A percentile compares a stretch with the other conserved stretches of the same genome.
These are phyloP conservation scores for Nicotiana noctiflora DNA, from an alignment of 257 asterid species.

Conservation along the genomic window DNA sequence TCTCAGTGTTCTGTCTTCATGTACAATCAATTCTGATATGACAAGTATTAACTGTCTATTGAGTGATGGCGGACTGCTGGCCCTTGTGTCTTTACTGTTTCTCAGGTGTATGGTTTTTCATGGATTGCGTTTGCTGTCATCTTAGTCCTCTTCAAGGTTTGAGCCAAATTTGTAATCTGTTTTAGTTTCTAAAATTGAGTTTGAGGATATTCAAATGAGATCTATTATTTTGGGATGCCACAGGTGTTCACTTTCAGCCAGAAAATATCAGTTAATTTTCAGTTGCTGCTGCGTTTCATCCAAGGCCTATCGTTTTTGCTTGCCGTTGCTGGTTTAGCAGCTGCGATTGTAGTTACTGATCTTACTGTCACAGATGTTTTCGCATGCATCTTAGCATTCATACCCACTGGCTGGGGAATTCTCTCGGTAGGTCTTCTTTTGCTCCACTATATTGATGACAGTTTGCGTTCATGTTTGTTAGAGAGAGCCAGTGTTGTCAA, in stretches of 20 bases:
- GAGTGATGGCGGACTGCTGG: background rate
- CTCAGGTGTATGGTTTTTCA: slow-evolving; percentile 80
- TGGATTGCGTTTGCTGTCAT: slow-evolving; percentile 85
- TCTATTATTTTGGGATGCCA: slow-evolving; percentile 14
- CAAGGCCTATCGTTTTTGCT: slow-evolving; percentile 80
- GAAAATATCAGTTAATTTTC: slow-evolving; percentile 94
- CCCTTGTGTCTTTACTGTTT: background rate
- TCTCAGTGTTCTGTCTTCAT: background rate
- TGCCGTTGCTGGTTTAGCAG: slow-evolving; percentile 72
- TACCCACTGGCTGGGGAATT: slow-evolving; percentile 98
- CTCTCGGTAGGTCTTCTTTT: slow-evolving; percentile 60
- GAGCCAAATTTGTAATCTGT: slow-evolving; percentile 7
- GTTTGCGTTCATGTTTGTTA: background rate
- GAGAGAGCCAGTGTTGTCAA: no score
- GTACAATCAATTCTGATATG: background rate
- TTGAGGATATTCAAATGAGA: background rate
- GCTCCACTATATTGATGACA: background rate
- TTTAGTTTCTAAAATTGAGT: background rate
- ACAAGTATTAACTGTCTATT: background rate
- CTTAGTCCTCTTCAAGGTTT: slow-evolving; percentile 85
- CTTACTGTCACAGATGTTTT: slow-evolving; percentile 69
- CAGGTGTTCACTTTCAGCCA: slow-evolving; percentile 98
- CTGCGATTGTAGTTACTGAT: slow-evolving; percentile 52
- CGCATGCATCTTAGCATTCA: slow-evolving; percentile 84
- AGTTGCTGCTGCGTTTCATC: slow-evolving; percentile 82